Evolutionary conservation across 2,329 filamentous ascomycete species (phyloP).

Genomic region (Xylaria sp.): DNA sequence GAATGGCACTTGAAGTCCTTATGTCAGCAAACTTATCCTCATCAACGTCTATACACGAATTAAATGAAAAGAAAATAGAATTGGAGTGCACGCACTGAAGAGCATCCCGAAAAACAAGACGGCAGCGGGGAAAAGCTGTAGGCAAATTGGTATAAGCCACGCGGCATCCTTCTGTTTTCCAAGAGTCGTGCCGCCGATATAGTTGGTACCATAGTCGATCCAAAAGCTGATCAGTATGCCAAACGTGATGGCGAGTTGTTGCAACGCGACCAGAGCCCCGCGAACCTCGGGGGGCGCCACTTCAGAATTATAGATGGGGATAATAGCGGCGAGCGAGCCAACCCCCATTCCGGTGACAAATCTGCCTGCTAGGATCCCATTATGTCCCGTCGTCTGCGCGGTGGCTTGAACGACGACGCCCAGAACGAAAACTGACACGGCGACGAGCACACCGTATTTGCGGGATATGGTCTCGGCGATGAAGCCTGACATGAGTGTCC

Average conservation of each 20-base stretch:
- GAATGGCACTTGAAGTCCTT: slow-evolving; percentile 63
- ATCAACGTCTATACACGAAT: background rate
- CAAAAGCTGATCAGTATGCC: slow-evolving; percentile 71
- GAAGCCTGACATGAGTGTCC: slow-evolving; percentile 71
- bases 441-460: slow-evolving; percentile 72
- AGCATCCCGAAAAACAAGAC: slow-evolving; percentile 73
- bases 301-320: slow-evolving; percentile 60
- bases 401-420: slow-evolving; percentile 73
- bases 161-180: slow-evolving; percentile 67
- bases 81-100: slow-evolving; percentile 52
- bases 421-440: slow-evolving; percentile 69
- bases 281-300: slow-evolving; percentile 50
- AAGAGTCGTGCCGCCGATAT: slow-evolving; percentile 59
- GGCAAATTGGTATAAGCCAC: slow-evolving; percentile 75
- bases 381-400: slow-evolving; percentile 60
- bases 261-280: slow-evolving; percentile 52
- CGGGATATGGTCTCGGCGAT: slow-evolving; percentile 72
- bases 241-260: slow-evolving; percentile 61
- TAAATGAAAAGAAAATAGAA: background rate
- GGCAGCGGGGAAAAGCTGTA: slow-evolving; percentile 72
- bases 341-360: slow-evolving; percentile 78
- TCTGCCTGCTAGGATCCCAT: slow-evolving; percentile 70
- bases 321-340: slow-evolving; percentile 70
- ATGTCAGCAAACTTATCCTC: slow-evolving; percentile 1
- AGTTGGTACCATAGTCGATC: slow-evolving; percentile 70